These are phyloP conservation scores for Gymnopilus dilepis DNA, from an alignment of 768 basidiomycete species.

Conservation along the genomic window DNA sequence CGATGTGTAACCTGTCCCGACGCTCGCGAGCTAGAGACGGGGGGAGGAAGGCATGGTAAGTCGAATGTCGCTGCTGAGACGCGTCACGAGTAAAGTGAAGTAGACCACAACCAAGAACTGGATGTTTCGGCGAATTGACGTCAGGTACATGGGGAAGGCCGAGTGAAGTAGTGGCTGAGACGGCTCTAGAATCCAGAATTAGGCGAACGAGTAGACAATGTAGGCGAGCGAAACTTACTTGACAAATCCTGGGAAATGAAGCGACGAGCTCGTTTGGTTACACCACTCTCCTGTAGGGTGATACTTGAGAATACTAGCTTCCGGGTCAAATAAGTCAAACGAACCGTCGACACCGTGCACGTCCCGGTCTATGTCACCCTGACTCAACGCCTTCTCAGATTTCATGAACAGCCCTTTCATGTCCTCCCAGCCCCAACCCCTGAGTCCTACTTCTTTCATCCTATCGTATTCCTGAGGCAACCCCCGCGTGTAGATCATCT, in stretches of 20 bases:
- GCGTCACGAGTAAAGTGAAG: constrained; percentile 17
- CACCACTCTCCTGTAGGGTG: constrained; percentile 17
- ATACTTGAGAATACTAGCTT: background rate
- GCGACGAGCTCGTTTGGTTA: constrained; percentile 3
- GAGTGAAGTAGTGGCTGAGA: constrained; percentile 10
- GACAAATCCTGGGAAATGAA: constrained; percentile 12
- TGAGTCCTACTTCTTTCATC: constrained; percentile 10
- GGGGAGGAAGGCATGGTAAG: constrained; percentile 17
- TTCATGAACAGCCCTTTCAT: constrained; percentile 8
- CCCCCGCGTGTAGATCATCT: constrained; percentile 19
- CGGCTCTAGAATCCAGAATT: background rate
- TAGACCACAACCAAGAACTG: constrained; percentile 10
- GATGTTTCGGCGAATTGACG: constrained; percentile 15
- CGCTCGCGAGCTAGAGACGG: constrained; percentile 7
- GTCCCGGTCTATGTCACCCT: constrained; percentile 4
- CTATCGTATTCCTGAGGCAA: constrained; percentile 14
- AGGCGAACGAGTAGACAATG: background rate
- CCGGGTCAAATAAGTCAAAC: background rate
- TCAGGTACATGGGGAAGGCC: constrained; percentile 13
- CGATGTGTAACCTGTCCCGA: constrained; percentile 13
- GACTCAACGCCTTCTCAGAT: constrained; percentile 15
- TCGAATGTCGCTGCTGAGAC: constrained; percentile 14
- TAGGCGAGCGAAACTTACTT: constrained; percentile 3
- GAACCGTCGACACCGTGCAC: constrained; percentile 12
- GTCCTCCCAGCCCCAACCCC: constrained; percentile 18